These are phyloP conservation scores for Chaetothyriales sp. DNA, from an alignment of 2,329 filamentous ascomycete species.

Conservation along the genomic window DNA sequence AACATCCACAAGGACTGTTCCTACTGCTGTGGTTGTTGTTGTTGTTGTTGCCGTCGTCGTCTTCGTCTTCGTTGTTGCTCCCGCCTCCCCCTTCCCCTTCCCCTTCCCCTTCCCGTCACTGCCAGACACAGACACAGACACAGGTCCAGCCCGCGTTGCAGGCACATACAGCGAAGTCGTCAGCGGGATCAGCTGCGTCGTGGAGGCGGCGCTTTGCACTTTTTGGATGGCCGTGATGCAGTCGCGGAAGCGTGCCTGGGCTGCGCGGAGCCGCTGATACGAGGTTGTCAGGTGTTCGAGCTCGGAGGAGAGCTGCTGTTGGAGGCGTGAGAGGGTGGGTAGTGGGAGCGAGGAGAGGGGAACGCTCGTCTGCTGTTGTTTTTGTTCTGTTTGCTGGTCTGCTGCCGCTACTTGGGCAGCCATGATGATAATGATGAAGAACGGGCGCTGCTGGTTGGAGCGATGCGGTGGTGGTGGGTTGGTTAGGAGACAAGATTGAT, in stretches of 20 bases:
- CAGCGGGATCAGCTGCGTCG: constrained; percentile 67
- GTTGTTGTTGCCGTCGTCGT: too few relatives aligned
- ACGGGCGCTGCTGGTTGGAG: too few relatives aligned
- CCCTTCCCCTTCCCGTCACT: too few relatives aligned
- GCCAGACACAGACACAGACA: too few relatives aligned
- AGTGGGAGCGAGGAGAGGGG: constrained; percentile 64
- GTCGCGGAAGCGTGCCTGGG: constrained; percentile 82
- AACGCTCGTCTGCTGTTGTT: constrained; percentile 26
- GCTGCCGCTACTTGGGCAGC: too few relatives aligned
- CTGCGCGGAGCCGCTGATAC: constrained; percentile 75
- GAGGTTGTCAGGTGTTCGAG: constrained; percentile 85
- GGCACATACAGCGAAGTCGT: constrained; percentile 91
- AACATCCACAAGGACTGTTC: constrained; percentile 75
- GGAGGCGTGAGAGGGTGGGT: constrained; percentile 76
- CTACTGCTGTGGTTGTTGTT: constrained; percentile 14
- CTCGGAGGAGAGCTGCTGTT: constrained; percentile 92
- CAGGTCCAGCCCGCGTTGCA: constrained; percentile 52
- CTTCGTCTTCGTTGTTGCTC: background rate
- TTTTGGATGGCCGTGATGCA: constrained; percentile 63
- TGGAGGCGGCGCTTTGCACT: constrained; percentile 27
- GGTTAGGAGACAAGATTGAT: too few relatives aligned
- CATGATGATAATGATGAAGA: too few relatives aligned
- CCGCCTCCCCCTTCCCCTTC: background rate
- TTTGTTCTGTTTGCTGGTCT: background rate
- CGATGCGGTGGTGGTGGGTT: too few relatives aligned